Conservation (phyloP, 106 monocot species). For the Dioscorea alata region DNA sequence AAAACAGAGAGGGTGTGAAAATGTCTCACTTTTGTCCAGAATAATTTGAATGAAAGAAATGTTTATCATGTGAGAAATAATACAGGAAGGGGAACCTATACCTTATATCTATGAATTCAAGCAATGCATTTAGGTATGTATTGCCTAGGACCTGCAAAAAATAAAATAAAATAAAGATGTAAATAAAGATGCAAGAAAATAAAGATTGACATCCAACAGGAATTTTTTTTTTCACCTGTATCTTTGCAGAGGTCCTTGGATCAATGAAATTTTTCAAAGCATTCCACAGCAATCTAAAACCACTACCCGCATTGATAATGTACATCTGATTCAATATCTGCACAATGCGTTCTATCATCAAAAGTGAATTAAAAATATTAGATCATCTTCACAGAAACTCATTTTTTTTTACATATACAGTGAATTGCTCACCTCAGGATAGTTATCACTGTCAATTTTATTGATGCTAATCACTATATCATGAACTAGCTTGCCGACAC, state of each 20-base stretch:
- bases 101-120: conserved; percentile 63
- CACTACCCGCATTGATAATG: conserved; percentile 76
- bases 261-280: conserved; percentile 76
- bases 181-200: no score
- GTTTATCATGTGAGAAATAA: not conserved
- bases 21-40: not conserved
- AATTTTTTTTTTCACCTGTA: conserved; percentile 34
- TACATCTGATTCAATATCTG: conserved; percentile 85
- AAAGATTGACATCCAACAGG: no score
- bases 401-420: not conserved
- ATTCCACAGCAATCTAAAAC: conserved; percentile 83
- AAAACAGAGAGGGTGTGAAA: not conserved
- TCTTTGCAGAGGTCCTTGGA: conserved; percentile 75
- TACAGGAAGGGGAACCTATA: conserved; percentile 3
- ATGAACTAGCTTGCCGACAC: conserved; percentile 39
- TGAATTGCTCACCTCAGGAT: conserved; percentile 34
- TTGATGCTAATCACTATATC: conserved; percentile 39
- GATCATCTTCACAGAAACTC: not conserved
- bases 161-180: not conserved
- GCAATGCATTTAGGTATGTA: conserved; percentile 49
- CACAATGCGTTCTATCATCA: conserved; percentile 17
- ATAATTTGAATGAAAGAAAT: not conserved
- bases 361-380: conserved; percentile 12
- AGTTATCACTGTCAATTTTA: conserved; percentile 53
- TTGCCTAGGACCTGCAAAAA: conserved; percentile 60